Base-by-base conservation (phyloP, 495 filamentous ascomycete species). In the Lasiosphaeria ovina region DNA sequence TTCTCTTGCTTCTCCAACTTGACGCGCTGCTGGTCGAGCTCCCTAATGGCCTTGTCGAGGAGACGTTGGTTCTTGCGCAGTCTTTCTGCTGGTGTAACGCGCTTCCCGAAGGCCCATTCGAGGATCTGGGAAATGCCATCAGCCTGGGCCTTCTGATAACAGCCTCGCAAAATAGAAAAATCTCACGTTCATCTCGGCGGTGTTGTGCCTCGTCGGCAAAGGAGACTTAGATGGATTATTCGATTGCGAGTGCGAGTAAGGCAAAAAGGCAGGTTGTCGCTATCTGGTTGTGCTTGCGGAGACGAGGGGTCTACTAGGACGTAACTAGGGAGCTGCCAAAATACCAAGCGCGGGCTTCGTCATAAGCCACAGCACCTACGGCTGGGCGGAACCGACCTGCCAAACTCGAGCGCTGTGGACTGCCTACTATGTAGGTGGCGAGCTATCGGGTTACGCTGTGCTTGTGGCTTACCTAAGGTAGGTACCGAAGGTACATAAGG, bases 1-100 rank as follows among this genome's bases (percentile, higher is more conserved):
- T 97, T 98, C 81, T 98, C 94, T 66, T 98, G 94, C 58, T 96
- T 93, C 74, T 98, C 95, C 6, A 98, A 83, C 78, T 98, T 98
- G 48, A 90, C 83, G 47, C 93, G 85, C 72, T 97, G 92, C 50
- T 95, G 86, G 66, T 98, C 95, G 17, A 98, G 82, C 77, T 98
- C 94, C 56, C 94, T 87, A 68, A 97, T 93, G 8, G 94, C 96
- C 75, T 97, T 95, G 76, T 98, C 93, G 55, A 98, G 87, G 56
- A 95, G 90, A 64, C 95, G 83, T 76, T 97, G 93, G 74, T 98
- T 96, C 73, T 97, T 98, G 75, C 94, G 89, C 71, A 98, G 83
- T 68, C 94, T 89, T 81, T 98, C 93, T 12, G 91, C 90, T 7
- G 94, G 93, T 72, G 93, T 98, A 85, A 98, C 95, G 74, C 93